Evolutionary conservation across 768 basidiomycete genomes (phyloP).

Genomic region (Termitomyces eurrhizus): DNA sequence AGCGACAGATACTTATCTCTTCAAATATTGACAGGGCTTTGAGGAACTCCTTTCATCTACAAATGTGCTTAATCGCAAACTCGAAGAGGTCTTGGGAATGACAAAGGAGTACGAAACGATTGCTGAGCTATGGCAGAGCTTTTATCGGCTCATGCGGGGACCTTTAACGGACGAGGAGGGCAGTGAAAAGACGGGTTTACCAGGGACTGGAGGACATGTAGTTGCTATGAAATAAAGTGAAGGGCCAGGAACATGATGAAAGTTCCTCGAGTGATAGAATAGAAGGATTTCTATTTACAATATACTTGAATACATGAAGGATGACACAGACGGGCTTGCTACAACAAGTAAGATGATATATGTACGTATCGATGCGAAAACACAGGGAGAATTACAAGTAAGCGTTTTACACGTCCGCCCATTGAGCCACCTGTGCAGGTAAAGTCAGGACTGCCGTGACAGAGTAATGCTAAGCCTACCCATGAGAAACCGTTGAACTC

Average conservation of each 20-base stretch:
- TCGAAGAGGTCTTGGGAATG: constrained; percentile 91
- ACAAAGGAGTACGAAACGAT: constrained; percentile 91
- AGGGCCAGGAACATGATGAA: constrained; percentile 1
- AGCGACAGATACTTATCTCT: background rate
- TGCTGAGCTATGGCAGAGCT: constrained; percentile 78
- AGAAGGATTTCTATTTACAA: constrained; percentile 19
- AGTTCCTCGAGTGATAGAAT: constrained; percentile 11
- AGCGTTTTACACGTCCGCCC: constrained; percentile 52
- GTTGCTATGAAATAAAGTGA: constrained; percentile 31
- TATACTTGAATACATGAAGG: constrained; percentile 35
- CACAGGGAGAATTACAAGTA: constrained; percentile 21
- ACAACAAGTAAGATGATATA: constrained; percentile 20
- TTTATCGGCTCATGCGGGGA: constrained; percentile 71
- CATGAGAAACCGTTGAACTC: constrained; percentile 98
- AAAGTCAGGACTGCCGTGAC: background rate
- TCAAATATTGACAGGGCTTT: constrained; percentile 54
- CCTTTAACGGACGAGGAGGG: constrained; percentile 34
- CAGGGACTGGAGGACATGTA: constrained; percentile 72
- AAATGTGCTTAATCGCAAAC: constrained; percentile 84
- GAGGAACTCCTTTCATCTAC: constrained; percentile 83
- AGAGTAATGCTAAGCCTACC: constrained; percentile 40
- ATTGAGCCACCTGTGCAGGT: constrained; percentile 40
- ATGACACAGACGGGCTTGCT: constrained; percentile 11
- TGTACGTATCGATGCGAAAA: constrained; percentile 17
- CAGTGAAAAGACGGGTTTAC: constrained; percentile 42